A percentile compares a stretch with the other conserved stretches of the same genome.
phyloP scores from a whole-genome alignment of 805 yeast genomes.

The Candida broadrunensis region DNA sequence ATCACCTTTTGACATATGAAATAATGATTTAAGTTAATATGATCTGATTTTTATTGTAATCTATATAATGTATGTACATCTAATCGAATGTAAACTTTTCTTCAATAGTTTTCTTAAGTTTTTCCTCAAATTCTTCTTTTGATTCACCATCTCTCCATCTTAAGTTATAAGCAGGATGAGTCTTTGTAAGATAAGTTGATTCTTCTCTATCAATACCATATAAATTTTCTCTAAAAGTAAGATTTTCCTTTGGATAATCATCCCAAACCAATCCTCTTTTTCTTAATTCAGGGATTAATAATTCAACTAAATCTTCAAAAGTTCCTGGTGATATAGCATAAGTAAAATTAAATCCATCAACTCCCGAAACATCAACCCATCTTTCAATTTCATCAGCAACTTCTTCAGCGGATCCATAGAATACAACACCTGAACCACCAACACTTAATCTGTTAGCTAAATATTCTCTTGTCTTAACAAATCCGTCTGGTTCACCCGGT shows the following conservation, averaged over 20 bases:
- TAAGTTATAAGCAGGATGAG: conserved; percentile 18
- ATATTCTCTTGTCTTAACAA: conserved; percentile 19
- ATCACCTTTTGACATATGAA: too few relatives aligned
- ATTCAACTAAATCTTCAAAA: conserved; percentile 34
- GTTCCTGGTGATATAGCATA: conserved; percentile 34
- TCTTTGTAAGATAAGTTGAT: conserved; percentile 12
- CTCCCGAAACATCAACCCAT: conserved; percentile 36
- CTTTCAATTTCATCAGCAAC: conserved; percentile 39
- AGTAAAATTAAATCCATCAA: conserved; percentile 44
- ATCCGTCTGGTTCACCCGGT: conserved; percentile 19
- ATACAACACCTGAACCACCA: conserved; percentile 29
- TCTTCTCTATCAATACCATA: conserved; percentile 23
- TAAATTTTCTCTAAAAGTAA: conserved; percentile 36
- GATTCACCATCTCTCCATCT: conserved; percentile 24
- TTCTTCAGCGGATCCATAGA: conserved; percentile 32
- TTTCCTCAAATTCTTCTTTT: conserved; percentile 23
- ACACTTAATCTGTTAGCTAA: conserved; percentile 25
- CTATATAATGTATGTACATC: too few relatives aligned
- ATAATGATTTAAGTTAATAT: too few relatives aligned
- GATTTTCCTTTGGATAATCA: conserved; percentile 33
- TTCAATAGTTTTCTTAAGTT: conserved; percentile 4
- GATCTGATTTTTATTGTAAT: too few relatives aligned
- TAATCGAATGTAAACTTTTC: conserved; percentile 1
- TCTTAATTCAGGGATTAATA: conserved; percentile 35
- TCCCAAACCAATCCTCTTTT: conserved; percentile 31